Evolutionary conservation across 352 stramenopile genomes (phyloP).

Genomic region (Bremia lactucae): DNA sequence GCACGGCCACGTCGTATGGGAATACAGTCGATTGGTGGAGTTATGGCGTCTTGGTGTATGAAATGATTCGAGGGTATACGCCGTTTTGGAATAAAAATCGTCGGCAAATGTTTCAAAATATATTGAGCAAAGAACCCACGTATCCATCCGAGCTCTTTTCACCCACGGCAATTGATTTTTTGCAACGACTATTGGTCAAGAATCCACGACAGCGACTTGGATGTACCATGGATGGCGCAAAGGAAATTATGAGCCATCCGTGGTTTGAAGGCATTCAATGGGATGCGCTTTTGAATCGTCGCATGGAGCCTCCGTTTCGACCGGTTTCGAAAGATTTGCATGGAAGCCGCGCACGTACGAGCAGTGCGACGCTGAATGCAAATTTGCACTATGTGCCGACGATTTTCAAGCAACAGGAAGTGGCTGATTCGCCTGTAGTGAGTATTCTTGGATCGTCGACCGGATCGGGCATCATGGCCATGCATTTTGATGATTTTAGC

Average conservation of each 20-base stretch:
- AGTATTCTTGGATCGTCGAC: constrained; percentile 30
- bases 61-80: constrained; percentile 81
- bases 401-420: constrained; percentile 75
- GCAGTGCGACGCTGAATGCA: constrained; percentile 36
- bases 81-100: constrained; percentile 83
- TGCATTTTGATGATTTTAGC: constrained; percentile 84
- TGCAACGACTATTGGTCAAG: constrained; percentile 61
- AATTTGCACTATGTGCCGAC: constrained; percentile 72
- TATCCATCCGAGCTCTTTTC: constrained; percentile 58
- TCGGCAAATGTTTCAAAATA: constrained; percentile 81
- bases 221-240: constrained; percentile 41
- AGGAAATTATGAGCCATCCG: constrained; percentile 77
- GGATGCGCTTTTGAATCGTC: constrained; percentile 54
- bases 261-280: constrained; percentile 76
- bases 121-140: constrained; percentile 55
- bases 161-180: constrained; percentile 49
- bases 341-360: constrained; percentile 30
- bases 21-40: constrained; percentile 87
- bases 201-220: constrained; percentile 56
- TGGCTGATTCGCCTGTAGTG: constrained; percentile 68
- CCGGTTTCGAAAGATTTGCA: constrained; percentile 32
- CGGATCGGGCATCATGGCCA: constrained; percentile 50
- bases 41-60: constrained; percentile 77
- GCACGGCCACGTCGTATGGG: constrained; percentile 64
- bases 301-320: constrained; percentile 60